These are phyloP conservation scores for Phaeophleospora eucalypticola DNA, from an alignment of 2,329 filamentous ascomycete species.

Conservation along the genomic window DNA sequence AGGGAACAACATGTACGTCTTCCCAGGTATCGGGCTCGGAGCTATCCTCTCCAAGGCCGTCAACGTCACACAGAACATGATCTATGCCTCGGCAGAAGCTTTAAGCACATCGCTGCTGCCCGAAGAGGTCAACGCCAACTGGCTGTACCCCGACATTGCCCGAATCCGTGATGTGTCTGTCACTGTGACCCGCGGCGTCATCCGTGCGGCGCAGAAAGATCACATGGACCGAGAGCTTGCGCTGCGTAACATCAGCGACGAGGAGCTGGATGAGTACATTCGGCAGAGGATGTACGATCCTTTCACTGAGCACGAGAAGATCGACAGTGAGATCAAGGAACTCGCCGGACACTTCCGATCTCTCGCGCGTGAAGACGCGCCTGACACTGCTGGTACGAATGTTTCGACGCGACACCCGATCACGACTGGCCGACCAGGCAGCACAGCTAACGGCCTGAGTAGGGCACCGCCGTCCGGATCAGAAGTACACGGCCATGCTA, in stretches of 20 bases:
- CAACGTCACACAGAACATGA: constrained; percentile 88
- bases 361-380: not conserved
- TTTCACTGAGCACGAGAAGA: constrained; percentile 42
- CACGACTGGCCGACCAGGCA: constrained; percentile 1
- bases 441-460: constrained; percentile 8
- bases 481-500: constrained; percentile 10
- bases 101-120: constrained; percentile 73
- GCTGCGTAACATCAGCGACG: constrained; percentile 65
- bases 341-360: constrained; percentile 13
- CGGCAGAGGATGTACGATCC: constrained; percentile 50
- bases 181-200: constrained; percentile 82
- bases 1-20: constrained; percentile 61
- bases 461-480: constrained; percentile 7
- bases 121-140: constrained; percentile 75
- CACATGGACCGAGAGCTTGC: constrained; percentile 53
- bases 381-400: not conserved
- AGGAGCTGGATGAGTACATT: constrained; percentile 66
- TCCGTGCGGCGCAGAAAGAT: constrained; percentile 81
- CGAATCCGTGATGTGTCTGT: constrained; percentile 88
- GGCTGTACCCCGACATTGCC: constrained; percentile 83
- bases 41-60: constrained; percentile 87
- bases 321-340: constrained; percentile 30
- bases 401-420: not conserved
- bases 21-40: constrained; percentile 91
- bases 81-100: constrained; percentile 85